Percentiles rank a stretch among this genome's conserved stretches.
Evolutionary conservation across 805 yeast species (phyloP).

Genomic region (Hanseniaspora singularis): DNA sequence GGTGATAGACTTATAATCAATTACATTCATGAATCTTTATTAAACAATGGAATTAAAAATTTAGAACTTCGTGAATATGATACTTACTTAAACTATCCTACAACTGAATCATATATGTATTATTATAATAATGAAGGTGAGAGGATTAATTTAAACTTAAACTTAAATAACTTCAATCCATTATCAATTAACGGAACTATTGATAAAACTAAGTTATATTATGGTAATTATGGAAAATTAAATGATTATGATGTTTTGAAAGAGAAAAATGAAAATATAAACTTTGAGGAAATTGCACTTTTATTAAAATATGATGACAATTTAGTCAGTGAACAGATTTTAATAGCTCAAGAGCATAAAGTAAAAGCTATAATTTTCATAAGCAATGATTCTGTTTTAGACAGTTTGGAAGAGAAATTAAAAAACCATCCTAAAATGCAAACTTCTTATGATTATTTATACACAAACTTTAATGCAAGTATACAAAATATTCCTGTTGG

Average conservation of each 20-base stretch:
- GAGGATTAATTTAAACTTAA: constrained; percentile 23
- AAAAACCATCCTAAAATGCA: background rate
- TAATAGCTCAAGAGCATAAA: constrained; percentile 43
- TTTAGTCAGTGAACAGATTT: constrained; percentile 40
- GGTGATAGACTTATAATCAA: constrained; percentile 68
- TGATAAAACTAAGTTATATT: constrained; percentile 39
- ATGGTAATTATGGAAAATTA: constrained; percentile 53
- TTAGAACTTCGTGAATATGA: constrained; percentile 35
- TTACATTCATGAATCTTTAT: constrained; percentile 49
- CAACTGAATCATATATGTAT: constrained; percentile 24
- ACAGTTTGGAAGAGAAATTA: background rate
- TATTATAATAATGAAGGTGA: constrained; percentile 23
- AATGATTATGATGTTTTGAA: constrained; percentile 40
- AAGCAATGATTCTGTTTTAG: constrained; percentile 30
- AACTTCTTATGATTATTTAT: constrained; percentile 8
- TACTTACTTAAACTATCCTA: constrained; percentile 57
- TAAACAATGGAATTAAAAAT: constrained; percentile 42
- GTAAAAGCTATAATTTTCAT: constrained; percentile 62
- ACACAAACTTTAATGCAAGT: constrained; percentile 23
- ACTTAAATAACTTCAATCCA: constrained; percentile 49
- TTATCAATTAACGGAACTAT: constrained; percentile 50
- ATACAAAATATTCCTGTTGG: constrained; percentile 40
- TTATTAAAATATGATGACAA: constrained; percentile 45
- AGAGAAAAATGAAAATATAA: constrained; percentile 27
- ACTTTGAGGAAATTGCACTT: constrained; percentile 40